phyloP scores from a whole-genome alignment of 345 rosid species.

The Nephelium lappaceum region DNA sequence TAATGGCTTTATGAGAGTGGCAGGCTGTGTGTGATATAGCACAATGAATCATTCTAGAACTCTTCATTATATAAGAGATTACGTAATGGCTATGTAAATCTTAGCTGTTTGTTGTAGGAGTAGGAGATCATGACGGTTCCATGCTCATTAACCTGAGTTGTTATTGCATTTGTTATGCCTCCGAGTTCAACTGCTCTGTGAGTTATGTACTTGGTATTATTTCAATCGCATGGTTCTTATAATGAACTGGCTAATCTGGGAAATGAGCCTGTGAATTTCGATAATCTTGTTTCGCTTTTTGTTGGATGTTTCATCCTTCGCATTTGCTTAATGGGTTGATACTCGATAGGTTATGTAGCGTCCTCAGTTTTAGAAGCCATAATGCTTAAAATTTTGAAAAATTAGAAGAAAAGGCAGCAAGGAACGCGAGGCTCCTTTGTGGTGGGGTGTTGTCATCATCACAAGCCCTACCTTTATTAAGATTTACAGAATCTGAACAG shows the following conservation, averaged over 20 bases:
- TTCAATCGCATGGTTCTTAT: conserved; percentile 23
- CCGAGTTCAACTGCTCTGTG: conserved; percentile 46
- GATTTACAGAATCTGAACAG: too few relatives aligned
- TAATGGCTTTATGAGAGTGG: conserved; percentile 23
- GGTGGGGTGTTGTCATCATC: too few relatives aligned
- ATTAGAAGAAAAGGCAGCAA: too few relatives aligned
- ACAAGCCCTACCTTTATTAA: too few relatives aligned
- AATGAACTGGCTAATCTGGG: conserved; percentile 12
- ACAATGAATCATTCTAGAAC: conserved; percentile 19
- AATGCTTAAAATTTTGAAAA: too few relatives aligned
- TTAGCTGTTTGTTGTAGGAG: conserved; percentile 26
- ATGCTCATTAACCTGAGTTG: conserved; percentile 23
- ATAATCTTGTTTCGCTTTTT: background rate
- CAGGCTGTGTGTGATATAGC: conserved; percentile 27
- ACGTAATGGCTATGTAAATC: conserved; percentile 43
- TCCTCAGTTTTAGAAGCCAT: background rate
- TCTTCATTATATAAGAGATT: conserved; percentile 17
- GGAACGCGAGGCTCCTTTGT: too few relatives aligned
- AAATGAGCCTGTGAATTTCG: background rate
- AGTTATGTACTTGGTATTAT: conserved; percentile 34
- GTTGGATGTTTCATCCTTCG: background rate
- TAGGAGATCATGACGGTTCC: conserved; percentile 27
- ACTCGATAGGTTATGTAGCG: background rate
- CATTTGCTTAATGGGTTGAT: background rate
- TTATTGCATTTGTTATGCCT: conserved; percentile 43